Evolutionary conservation across 2,329 filamentous ascomycete species (phyloP).

Genomic region (Aspergillus ustus): DNA sequence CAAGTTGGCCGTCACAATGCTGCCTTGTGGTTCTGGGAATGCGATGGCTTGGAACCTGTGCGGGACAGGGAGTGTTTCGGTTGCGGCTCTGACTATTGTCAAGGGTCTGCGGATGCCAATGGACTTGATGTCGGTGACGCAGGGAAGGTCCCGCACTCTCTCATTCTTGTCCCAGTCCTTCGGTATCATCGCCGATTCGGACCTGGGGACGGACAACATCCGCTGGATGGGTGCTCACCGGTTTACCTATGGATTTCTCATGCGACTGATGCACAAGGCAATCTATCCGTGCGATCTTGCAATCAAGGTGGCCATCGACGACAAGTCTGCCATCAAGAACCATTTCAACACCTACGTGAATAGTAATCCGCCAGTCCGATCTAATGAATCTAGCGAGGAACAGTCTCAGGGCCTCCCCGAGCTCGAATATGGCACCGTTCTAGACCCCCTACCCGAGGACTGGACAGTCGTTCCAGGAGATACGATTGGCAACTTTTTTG

Average conservation of each 20-base stretch:
- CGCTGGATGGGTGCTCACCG: slow-evolving; percentile 89
- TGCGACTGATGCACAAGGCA: slow-evolving; percentile 73
- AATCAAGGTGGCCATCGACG: slow-evolving; percentile 77
- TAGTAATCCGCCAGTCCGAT: slow-evolving; percentile 29
- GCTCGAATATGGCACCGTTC: slow-evolving; percentile 78
- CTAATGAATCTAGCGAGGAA: slow-evolving; percentile 42
- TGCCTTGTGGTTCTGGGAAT: slow-evolving; percentile 94
- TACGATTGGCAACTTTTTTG: slow-evolving; percentile 89
- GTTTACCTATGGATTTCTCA: slow-evolving; percentile 84
- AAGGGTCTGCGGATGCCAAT: slow-evolving; percentile 85
- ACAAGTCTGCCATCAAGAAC: slow-evolving; percentile 74
- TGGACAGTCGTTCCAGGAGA: slow-evolving; percentile 78
- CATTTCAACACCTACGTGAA: slow-evolving; percentile 65
- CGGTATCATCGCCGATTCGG: slow-evolving; percentile 86
- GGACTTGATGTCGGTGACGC: slow-evolving; percentile 86
- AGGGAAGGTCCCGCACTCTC: slow-evolving; percentile 72
- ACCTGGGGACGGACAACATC: slow-evolving; percentile 86
- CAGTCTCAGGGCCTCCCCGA: slow-evolving; percentile 66
- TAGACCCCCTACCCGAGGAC: slow-evolving; percentile 73
- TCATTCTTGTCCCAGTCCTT: slow-evolving; percentile 91
- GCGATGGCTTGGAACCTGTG: slow-evolving; percentile 89
- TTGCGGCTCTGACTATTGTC: slow-evolving; percentile 80
- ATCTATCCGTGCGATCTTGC: slow-evolving; percentile 89
- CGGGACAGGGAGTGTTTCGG: slow-evolving; percentile 74
- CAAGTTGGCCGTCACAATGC: slow-evolving; percentile 79